Evolutionary conservation across 1,284 basidiomycete genomes (phyloP).

Genomic region (Pseudozyma thailandica): DNA sequence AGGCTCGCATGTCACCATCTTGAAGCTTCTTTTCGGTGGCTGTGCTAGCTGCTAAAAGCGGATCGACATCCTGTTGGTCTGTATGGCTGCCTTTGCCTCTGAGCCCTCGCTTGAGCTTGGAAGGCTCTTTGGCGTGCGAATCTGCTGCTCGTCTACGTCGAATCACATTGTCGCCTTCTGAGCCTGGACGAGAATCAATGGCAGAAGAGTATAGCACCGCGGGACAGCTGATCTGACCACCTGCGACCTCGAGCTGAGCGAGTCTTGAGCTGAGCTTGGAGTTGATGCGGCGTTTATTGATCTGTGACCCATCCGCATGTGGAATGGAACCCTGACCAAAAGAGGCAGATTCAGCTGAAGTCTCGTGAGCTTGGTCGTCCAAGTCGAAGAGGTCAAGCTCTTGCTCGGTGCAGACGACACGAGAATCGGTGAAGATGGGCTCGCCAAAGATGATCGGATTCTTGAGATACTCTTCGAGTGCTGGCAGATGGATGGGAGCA

Average conservation of each 20-base stretch:
- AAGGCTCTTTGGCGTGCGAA: slow-evolving; percentile 2
- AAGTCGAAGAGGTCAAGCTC: slow-evolving; percentile 53
- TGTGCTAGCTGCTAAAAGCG: slow-evolving; percentile 7
- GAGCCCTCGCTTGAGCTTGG: not conserved
- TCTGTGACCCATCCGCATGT: not conserved
- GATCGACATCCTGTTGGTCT: slow-evolving; percentile 8
- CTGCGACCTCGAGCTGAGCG: slow-evolving; percentile 33
- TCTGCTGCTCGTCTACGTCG: slow-evolving; percentile 11
- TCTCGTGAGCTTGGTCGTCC: slow-evolving; percentile 5
- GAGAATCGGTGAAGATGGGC: slow-evolving; percentile 44
- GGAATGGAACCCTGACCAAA: not conserved
- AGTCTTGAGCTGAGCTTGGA: slow-evolving; percentile 15
- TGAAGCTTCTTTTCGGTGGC: not conserved
- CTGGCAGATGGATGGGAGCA: slow-evolving; percentile 65
- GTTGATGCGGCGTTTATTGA: slow-evolving; percentile 9
- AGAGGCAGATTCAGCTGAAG: not conserved
- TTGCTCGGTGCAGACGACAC: slow-evolving; percentile 34
- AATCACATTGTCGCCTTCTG: slow-evolving; percentile 1
- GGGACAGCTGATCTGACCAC: slow-evolving; percentile 40
- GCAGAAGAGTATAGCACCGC: slow-evolving; percentile 22
- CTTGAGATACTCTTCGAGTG: slow-evolving; percentile 60
- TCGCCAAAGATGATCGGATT: slow-evolving; percentile 44
- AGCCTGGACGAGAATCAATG: slow-evolving; percentile 3
- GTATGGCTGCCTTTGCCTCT: slow-evolving; percentile 4
- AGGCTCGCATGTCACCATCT: slow-evolving; percentile 1